phyloP scores from a whole-genome alignment of 345 rosid species.

The Aethionema arabicum region DNA sequence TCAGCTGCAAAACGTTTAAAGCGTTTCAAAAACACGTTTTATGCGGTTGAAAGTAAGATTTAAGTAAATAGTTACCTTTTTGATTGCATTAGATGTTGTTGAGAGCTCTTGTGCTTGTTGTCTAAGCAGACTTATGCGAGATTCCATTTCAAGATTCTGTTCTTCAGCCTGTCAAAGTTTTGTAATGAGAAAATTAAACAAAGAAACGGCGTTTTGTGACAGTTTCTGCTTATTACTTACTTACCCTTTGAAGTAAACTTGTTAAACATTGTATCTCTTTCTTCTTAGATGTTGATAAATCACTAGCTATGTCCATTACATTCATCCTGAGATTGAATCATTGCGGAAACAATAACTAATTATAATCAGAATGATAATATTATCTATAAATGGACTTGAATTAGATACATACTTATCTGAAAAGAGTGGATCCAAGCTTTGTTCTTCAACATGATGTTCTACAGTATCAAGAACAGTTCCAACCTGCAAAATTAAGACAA shows the following conservation, averaged over 20 bases:
- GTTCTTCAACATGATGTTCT: slow-evolving; percentile 78
- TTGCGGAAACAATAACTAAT: neutral
- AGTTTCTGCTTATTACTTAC: slow-evolving; percentile 8
- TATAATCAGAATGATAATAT: neutral
- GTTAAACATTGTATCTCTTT: slow-evolving; percentile 54
- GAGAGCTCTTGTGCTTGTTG: slow-evolving; percentile 41
- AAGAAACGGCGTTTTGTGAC: slow-evolving; percentile 9
- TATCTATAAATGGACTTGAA: neutral
- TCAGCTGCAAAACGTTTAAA: slow-evolving; percentile 41
- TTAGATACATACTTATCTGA: slow-evolving; percentile 58
- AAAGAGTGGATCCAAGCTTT: slow-evolving; percentile 59
- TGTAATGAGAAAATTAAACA: neutral
- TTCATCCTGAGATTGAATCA: slow-evolving; percentile 54
- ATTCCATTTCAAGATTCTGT: slow-evolving; percentile 43
- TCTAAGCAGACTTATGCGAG: slow-evolving; percentile 48
- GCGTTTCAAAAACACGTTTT: neutral
- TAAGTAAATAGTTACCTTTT: slow-evolving; percentile 39
- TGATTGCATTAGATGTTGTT: slow-evolving; percentile 37
- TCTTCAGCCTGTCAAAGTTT: slow-evolving; percentile 55
- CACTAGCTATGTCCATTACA: slow-evolving; percentile 48
- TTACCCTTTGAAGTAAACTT: slow-evolving; percentile 55
- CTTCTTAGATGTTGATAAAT: slow-evolving; percentile 53
- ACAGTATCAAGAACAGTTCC: slow-evolving; percentile 62
- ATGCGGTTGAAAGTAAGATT: neutral
- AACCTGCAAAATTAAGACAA: slow-evolving; percentile 42